phyloP scores from a whole-genome alignment of 108 stramenopile genomes.

The Schizochytrium sp. region DNA sequence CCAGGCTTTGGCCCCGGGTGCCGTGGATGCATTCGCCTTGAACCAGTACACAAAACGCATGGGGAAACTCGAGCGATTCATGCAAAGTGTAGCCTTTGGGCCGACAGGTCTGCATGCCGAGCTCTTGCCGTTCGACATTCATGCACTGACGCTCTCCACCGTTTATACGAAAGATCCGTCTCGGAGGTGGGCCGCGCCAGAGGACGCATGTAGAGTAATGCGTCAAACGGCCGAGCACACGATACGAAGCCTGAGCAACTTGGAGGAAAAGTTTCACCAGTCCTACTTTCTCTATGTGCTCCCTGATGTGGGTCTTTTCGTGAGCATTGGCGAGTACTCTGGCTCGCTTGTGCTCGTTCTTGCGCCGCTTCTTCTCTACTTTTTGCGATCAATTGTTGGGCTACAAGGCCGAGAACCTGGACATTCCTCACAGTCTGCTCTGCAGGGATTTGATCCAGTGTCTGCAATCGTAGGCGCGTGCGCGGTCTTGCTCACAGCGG shows the following conservation, averaged over 20 bases:
- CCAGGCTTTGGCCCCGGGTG: background rate
- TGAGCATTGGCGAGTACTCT: background rate
- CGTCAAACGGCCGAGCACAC: background rate
- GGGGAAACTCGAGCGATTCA: background rate
- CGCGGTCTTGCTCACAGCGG: background rate
- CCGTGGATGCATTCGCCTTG: background rate
- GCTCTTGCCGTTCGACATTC: background rate
- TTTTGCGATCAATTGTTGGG: background rate
- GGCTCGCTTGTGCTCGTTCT: background rate
- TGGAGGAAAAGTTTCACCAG: slow-evolving; percentile 1
- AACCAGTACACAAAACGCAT: background rate
- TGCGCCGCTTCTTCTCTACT: background rate
- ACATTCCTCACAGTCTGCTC: background rate
- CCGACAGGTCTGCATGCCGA: background rate
- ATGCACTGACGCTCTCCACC: background rate
- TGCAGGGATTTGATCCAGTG: background rate
- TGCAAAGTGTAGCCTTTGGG: background rate
- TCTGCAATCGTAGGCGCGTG: background rate
- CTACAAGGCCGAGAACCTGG: background rate
- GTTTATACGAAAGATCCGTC: background rate
- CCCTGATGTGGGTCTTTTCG: background rate
- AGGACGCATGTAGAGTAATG: background rate
- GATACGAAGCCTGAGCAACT: slow-evolving; percentile 3
- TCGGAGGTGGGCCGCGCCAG: background rate
- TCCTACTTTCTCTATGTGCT: background rate